Evolutionary conservation across 164 flowering plant genomes (phyloP), one percentile per base, ranked within the genome.

Genomic region (Paratinospora sagittata): DNA sequence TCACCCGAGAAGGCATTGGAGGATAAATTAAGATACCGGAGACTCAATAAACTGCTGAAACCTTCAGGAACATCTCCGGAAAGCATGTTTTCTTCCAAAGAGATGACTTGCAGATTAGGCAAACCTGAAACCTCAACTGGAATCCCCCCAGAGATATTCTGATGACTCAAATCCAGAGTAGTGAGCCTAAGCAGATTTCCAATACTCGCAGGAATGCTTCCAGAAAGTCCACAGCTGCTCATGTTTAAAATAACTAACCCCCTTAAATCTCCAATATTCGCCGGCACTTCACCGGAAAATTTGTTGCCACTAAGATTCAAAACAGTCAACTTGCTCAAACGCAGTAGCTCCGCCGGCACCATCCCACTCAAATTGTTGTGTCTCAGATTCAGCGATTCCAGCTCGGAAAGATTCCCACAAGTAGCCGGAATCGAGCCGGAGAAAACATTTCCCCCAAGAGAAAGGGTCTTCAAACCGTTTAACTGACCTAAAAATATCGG

Each of bases 41-140:
- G 74, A 73, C 87, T 65, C 30, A 73, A 41, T 64, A 88, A 83
- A 70, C 92, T 90, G 78, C 91, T 88, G 74, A 90, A 87, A 27
- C 96, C 90, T 81, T 88, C 89, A 33, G 89, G 92, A 43, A 87
- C 81, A 69, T 79, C 76, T 17, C 92, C 96, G 30, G 81, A 71
- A 7, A 90, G 78, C 21, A 23, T 62, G 70, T 90, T 90, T 66
- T 83, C 91, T 61, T 86, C 77, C 65, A 90, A 74, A 19, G 85
- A 81, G 23, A 90, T 84, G 43, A 82, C 63, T 76, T 83, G 82
- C 75, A 90, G 71, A 75, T 75, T 85, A 0, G 96, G 96, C 79
- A 90, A 75, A 23, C 96, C 96, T 34, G 85, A 82, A 14, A 90
- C 79, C 73, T 87, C 96, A 60, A 82, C 10, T 1, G 96, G 96